These are phyloP conservation scores for Poa annua DNA, from an alignment of 176 grass and related monocot species.

Conservation along the genomic window DNA sequence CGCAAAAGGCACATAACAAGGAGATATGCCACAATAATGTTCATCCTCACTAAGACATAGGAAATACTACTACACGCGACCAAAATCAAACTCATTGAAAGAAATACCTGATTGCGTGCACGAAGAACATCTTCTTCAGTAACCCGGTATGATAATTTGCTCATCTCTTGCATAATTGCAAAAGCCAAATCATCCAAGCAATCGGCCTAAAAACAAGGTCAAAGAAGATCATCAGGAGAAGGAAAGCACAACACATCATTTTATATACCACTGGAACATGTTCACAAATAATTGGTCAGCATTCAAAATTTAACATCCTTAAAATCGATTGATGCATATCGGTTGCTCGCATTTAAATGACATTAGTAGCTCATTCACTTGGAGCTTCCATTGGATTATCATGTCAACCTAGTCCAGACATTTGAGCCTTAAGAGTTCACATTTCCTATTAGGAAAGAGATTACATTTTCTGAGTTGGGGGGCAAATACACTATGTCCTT, in stretches of 20 bases:
- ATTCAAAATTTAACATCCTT: not conserved
- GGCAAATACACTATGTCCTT: not conserved
- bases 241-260: not conserved
- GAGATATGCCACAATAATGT: not conserved
- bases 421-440: not conserved
- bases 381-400: not conserved
- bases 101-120: slow-evolving; percentile 90
- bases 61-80: not conserved
- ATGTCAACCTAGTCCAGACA: not conserved
- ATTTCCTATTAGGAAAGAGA: not conserved
- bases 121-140: slow-evolving; percentile 96
- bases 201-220: slow-evolving; percentile 65
- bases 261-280: not conserved
- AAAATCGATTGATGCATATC: not conserved
- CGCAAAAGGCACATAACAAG: not conserved
- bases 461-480: not conserved
- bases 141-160: slow-evolving; percentile 93
- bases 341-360: not conserved
- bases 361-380: not conserved
- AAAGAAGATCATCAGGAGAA: not conserved
- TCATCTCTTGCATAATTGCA: slow-evolving; percentile 97
- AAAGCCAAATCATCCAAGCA: slow-evolving; percentile 93
- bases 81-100: not conserved
- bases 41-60: not conserved
- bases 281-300: not conserved